Conservation (phyloP, 441 rosid genomes). For the Theobroma grandiflorum region DNA sequence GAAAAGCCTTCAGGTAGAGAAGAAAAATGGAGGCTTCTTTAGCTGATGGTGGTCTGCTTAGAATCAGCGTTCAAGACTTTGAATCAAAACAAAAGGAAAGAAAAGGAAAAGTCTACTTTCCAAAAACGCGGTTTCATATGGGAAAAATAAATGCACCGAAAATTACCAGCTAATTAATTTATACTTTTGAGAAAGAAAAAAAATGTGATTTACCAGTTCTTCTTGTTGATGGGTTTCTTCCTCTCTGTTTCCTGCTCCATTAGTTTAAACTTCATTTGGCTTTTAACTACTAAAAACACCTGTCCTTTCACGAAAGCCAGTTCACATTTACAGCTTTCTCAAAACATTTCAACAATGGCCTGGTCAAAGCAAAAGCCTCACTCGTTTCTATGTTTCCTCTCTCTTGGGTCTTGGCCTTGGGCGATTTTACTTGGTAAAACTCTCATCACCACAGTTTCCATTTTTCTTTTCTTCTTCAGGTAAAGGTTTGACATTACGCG, state of each 20-base stretch:
- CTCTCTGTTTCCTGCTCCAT: slow-evolving; percentile 20
- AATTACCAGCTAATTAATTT: not conserved
- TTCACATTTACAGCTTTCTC: not conserved
- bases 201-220: slow-evolving; percentile 21
- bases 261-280: not conserved
- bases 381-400: not conserved
- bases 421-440: not conserved
- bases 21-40: not conserved
- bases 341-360: not conserved
- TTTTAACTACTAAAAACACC: not conserved
- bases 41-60: not conserved
- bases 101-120: slow-evolving; percentile 9
- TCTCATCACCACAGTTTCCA: not conserved
- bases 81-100: slow-evolving; percentile 13
- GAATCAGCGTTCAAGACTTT: slow-evolving; percentile 38
- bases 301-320: not conserved
- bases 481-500: not conserved
- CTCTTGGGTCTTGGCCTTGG: not conserved
- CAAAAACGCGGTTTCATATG: slow-evolving; percentile 39
- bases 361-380: not conserved
- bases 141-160: not conserved
- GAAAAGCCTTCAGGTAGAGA: not conserved
- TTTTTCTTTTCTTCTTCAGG: not conserved
- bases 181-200: not conserved
- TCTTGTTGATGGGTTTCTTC: slow-evolving; percentile 7